Evolutionary conservation across 352 stramenopile species (phyloP).

Genomic region (Phytophthora sansomeana): DNA sequence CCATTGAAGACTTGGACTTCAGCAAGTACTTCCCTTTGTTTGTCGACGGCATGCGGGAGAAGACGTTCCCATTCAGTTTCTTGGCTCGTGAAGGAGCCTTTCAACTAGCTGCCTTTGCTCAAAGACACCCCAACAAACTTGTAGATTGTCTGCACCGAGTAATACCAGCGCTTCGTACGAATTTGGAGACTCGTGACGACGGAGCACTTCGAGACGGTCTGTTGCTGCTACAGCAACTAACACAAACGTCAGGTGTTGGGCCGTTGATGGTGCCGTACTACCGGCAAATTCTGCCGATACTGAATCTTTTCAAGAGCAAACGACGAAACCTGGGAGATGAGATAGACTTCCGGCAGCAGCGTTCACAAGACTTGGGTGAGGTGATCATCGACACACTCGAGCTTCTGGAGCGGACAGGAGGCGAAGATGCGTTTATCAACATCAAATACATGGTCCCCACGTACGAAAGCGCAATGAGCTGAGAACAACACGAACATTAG

Average conservation of each 20-base stretch:
- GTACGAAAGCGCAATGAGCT: constrained; percentile 77
- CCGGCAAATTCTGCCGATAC: constrained; percentile 88
- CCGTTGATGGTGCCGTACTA: constrained; percentile 92
- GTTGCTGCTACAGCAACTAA: constrained; percentile 67
- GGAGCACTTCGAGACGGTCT: constrained; percentile 63
- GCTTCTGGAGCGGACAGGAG: constrained; percentile 84
- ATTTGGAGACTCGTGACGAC: constrained; percentile 73
- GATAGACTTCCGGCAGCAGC: constrained; percentile 92
- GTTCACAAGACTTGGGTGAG: constrained; percentile 81
- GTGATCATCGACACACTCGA: constrained; percentile 91
- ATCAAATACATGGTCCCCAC: constrained; percentile 98
- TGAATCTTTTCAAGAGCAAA: constrained; percentile 93
- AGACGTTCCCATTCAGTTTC: constrained; percentile 78
- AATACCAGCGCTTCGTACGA: constrained; percentile 71
- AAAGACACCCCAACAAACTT: constrained; percentile 64
- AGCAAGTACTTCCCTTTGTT: constrained; percentile 92
- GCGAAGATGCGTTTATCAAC: constrained; percentile 92
- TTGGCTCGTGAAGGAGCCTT: constrained; percentile 82
- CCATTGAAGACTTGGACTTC: constrained; percentile 81
- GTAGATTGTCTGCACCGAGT: constrained; percentile 73
- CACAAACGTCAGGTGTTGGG: constrained; percentile 67
- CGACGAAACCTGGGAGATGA: constrained; percentile 90
- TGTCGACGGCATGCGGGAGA: constrained; percentile 90
- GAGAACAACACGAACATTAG: constrained; percentile 12
- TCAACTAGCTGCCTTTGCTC: constrained; percentile 82